Percentiles rank a stretch among this genome's conserved stretches.
Evolutionary conservation across 1,284 basidiomycete genomes (phyloP).

Genomic region (Ustilago vetiveriae): DNA sequence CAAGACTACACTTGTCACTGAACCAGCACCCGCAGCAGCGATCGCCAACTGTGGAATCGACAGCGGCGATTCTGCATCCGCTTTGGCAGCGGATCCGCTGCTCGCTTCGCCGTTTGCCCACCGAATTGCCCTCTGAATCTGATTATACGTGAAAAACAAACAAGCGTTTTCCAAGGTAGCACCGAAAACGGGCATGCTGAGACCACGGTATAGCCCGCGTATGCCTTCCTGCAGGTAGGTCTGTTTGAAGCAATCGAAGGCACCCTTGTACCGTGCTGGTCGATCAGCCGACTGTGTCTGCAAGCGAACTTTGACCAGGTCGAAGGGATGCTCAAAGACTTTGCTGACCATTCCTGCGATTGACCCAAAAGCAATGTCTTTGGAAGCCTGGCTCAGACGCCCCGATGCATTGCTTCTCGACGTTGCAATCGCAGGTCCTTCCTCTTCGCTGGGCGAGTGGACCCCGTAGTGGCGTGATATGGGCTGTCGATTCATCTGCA

Average conservation of each 20-base stretch:
- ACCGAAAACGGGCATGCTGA: conserved; percentile 86
- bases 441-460: conserved; percentile 42
- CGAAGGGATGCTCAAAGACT: conserved; percentile 65
- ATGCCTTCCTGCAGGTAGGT: conserved; percentile 58
- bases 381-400: conserved; percentile 56
- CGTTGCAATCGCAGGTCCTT: conserved; percentile 13
- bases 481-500: not conserved
- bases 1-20: conserved; percentile 82
- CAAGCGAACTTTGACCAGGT: conserved; percentile 65
- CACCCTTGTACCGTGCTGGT: conserved; percentile 54
- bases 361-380: conserved; percentile 64
- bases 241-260: conserved; percentile 62
- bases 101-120: conserved; percentile 40
- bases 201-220: conserved; percentile 70
- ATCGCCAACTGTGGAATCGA: conserved; percentile 75
- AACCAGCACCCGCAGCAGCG: conserved; percentile 83
- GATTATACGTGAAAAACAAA: conserved; percentile 85
- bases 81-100: conserved; percentile 59
- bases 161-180: conserved; percentile 91
- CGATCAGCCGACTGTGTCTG: conserved; percentile 60
- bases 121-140: conserved; percentile 77
- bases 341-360: conserved; percentile 65
- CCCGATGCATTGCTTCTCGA: no score
- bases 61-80: conserved; percentile 63
- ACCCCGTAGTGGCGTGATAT: conserved; percentile 24